Percentiles rank a stretch among this genome's conserved stretches.
Evolutionary conservation across 2,329 filamentous ascomycete genomes (phyloP).

Genomic region (Trichoderma gracile): DNA sequence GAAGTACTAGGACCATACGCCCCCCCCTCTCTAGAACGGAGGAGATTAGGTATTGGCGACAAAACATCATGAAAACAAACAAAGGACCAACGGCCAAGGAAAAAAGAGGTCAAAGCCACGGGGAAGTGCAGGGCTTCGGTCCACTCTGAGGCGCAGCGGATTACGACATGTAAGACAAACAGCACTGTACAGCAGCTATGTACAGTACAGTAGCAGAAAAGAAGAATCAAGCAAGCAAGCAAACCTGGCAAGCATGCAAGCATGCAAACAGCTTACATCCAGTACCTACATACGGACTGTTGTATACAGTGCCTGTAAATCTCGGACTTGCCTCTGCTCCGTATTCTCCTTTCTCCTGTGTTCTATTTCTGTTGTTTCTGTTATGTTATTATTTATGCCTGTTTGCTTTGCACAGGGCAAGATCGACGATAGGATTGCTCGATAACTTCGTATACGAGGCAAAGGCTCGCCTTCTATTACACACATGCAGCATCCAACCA

Average conservation of each 20-base stretch:
- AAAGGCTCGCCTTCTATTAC: too few species aligned
- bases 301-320: conserved; percentile 19
- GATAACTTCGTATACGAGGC: background rate
- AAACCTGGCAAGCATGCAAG: too few species aligned
- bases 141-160: conserved; percentile 23
- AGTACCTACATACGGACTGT: conserved; percentile 14
- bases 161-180: conserved; percentile 22
- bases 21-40: background rate
- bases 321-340: background rate
- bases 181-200: too few species aligned
- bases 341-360: background rate
- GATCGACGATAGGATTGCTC: background rate
- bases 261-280: too few species aligned
- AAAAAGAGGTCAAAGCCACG: conserved; percentile 14
- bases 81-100: background rate
- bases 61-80: background rate
- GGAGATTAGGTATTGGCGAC: background rate
- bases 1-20: too few species aligned
- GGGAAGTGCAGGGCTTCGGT: conserved; percentile 11
- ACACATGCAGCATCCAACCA: too few species aligned
- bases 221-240: too few species aligned
- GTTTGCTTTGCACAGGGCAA: background rate
- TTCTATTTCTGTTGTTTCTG: background rate
- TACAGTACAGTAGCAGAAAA: too few species aligned
- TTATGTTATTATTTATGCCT: background rate